Percentiles rank a stretch among this genome's conserved stretches.
Conservation (phyloP, 495 filamentous ascomycete genomes). For the Hypomontagnella monticulosa region DNA sequence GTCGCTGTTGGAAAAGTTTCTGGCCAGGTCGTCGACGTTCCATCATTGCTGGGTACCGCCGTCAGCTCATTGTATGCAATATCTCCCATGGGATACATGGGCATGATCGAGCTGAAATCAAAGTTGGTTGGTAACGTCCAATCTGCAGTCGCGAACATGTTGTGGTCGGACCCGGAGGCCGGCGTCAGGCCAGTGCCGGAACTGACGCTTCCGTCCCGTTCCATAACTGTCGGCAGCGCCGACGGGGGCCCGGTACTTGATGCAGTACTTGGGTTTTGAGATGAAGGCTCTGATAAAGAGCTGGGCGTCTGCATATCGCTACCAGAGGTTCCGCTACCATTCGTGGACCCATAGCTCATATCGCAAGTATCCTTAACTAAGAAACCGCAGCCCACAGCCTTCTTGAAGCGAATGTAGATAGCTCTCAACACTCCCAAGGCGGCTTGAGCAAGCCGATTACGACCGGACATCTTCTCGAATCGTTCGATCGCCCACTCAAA, state of each 20-base stretch:
- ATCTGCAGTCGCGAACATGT: conserved; percentile 36
- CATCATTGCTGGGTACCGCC: conserved; percentile 43
- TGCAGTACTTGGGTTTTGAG: conserved; percentile 27
- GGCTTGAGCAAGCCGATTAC: conserved; percentile 61
- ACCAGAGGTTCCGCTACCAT: conserved; percentile 11
- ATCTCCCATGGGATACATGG: conserved; percentile 65
- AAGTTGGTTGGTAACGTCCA: conserved; percentile 53
- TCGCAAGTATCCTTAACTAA: conserved; percentile 25
- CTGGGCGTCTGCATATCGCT: conserved; percentile 40
- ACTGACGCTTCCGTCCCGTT: conserved; percentile 31
- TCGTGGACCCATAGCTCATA: conserved; percentile 16
- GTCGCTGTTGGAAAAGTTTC: conserved; percentile 25
- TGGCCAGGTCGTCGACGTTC: conserved; percentile 29
- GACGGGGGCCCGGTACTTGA: conserved; percentile 16
- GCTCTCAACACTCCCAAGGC: conserved; percentile 63
- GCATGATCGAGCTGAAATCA: conserved; percentile 58
- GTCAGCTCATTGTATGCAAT: conserved; percentile 62
- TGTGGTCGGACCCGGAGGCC: conserved; percentile 20
- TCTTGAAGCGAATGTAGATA: conserved; percentile 56
- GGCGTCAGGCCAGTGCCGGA: conserved; percentile 35
- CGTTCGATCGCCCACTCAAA: conserved; percentile 64
- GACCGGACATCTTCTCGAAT: conserved; percentile 59
- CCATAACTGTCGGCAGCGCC: conserved; percentile 16
- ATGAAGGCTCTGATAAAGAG: conserved; percentile 27
- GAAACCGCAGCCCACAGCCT: conserved; percentile 48